Conservation (phyloP, 257 asterid species). For the Nicotiana benthamiana region DNA sequence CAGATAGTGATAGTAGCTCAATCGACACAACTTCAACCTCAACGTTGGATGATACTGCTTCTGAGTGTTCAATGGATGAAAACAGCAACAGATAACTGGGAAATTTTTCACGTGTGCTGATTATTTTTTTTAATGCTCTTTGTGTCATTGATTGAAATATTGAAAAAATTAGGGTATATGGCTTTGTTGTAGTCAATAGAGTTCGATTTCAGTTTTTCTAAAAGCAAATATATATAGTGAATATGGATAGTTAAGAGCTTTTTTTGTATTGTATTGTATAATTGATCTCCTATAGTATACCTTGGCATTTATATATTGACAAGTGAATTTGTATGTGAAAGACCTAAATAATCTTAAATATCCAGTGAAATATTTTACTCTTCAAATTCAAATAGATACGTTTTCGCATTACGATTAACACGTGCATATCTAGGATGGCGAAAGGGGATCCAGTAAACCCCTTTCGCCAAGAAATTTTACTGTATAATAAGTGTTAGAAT, state of each 20-base stretch:
- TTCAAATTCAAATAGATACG: not conserved
- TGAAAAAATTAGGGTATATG: not conserved
- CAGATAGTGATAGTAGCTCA: constrained; percentile 30
- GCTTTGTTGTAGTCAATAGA: not conserved
- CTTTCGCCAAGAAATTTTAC: no score
- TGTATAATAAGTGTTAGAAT: no score
- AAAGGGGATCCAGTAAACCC: no score
- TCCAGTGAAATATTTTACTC: not conserved
- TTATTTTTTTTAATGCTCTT: not conserved
- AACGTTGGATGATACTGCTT: constrained; percentile 63
- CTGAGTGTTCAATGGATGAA: constrained; percentile 78
- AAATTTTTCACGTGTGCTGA: not conserved
- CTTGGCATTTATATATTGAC: no score
- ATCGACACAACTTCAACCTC: constrained; percentile 33
- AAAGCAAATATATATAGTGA: not conserved
- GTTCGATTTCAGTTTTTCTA: not conserved
- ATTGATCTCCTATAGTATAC: not conserved
- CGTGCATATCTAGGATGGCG: no score
- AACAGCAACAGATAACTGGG: constrained; percentile 34
- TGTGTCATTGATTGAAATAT: not conserved
- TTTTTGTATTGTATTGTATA: not conserved
- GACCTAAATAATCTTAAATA: not conserved
- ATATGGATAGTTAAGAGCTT: not conserved
- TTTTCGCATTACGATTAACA: not conserved
- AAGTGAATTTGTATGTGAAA: not conserved